These are phyloP conservation scores for Fusarium annulatum DNA, from an alignment of 2,329 filamentous ascomycete species.

Conservation along the genomic window DNA sequence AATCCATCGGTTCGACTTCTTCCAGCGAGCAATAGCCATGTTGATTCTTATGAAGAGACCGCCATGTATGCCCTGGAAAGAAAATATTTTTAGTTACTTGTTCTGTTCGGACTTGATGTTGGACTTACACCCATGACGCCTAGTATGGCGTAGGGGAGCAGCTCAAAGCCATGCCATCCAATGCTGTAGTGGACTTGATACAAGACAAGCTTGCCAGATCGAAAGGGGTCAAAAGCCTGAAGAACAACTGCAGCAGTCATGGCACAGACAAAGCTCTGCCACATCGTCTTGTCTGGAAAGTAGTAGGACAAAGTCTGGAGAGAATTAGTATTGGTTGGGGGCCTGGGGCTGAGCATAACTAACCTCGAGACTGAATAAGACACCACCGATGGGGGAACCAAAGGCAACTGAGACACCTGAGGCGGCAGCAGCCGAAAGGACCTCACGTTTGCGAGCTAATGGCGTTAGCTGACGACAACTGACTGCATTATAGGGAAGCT, in stretches of 20 bases:
- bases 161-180: constrained; percentile 94
- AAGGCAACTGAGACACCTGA: constrained; percentile 95
- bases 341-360: not conserved
- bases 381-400: constrained; percentile 91
- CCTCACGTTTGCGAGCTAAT: constrained; percentile 88
- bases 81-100: constrained; percentile 17
- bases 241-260: constrained; percentile 98
- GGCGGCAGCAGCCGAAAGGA: constrained; percentile 90
- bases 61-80: constrained; percentile 81
- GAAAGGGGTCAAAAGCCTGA: constrained; percentile 92
- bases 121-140: constrained; percentile 78
- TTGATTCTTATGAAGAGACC: constrained; percentile 95
- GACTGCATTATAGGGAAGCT: not conserved
- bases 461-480: not conserved
- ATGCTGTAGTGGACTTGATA: constrained; percentile 95
- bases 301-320: constrained; percentile 84
- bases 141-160: constrained; percentile 86
- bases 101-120: not conserved
- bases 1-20: constrained; percentile 73
- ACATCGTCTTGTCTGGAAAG: constrained; percentile 99
- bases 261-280: constrained; percentile 98
- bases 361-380: constrained; percentile 93
- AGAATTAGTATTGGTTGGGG: not conserved
- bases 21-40: constrained; percentile 86
- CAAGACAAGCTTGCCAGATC: constrained; percentile 93